phyloP scores from a whole-genome alignment of 805 yeast species.

The Candida stauntonica region DNA sequence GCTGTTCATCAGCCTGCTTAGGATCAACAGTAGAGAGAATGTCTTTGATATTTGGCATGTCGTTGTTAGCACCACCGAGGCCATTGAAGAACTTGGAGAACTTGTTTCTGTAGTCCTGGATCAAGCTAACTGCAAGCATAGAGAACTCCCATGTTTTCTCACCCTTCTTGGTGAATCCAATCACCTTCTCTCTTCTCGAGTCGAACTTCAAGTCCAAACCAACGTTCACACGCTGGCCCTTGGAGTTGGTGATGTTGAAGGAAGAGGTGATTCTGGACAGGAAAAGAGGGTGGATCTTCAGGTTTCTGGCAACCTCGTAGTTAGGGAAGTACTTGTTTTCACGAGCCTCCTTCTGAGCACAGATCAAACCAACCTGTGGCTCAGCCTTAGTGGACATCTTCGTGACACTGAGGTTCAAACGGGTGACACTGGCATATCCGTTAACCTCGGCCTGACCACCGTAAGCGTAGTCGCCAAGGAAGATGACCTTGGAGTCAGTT shows the following conservation, averaged over 20 bases:
- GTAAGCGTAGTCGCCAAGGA: conserved; percentile 81
- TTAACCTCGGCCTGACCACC: conserved; percentile 72
- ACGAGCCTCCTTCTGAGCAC: conserved; percentile 53
- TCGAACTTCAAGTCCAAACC: conserved; percentile 87
- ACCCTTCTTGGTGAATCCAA: conserved; percentile 75
- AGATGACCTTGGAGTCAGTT: conserved; percentile 60
- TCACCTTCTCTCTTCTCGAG: conserved; percentile 69
- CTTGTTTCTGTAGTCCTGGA: conserved; percentile 52
- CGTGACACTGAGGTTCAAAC: conserved; percentile 51
- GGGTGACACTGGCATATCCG: conserved; percentile 47
- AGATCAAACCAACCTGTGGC: conserved; percentile 58
- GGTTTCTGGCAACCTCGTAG: conserved; percentile 52
- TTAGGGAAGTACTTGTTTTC: conserved; percentile 61
- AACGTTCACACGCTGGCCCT: conserved; percentile 54
- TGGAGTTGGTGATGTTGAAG: conserved; percentile 52
- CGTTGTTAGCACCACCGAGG: conserved; percentile 28
- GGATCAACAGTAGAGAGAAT: conserved; percentile 33
- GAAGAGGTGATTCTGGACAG: conserved; percentile 77
- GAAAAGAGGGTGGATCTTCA: conserved; percentile 57
- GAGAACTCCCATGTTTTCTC: conserved; percentile 80
- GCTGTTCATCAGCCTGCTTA: conserved; percentile 25
- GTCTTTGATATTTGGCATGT: conserved; percentile 29
- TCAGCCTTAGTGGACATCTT: conserved; percentile 45
- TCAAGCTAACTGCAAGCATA: conserved; percentile 61
- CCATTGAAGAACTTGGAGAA: conserved; percentile 60